Base-by-base conservation (phyloP, 495 filamentous ascomycete genomes). In the Talaromyces thailandensis region DNA sequence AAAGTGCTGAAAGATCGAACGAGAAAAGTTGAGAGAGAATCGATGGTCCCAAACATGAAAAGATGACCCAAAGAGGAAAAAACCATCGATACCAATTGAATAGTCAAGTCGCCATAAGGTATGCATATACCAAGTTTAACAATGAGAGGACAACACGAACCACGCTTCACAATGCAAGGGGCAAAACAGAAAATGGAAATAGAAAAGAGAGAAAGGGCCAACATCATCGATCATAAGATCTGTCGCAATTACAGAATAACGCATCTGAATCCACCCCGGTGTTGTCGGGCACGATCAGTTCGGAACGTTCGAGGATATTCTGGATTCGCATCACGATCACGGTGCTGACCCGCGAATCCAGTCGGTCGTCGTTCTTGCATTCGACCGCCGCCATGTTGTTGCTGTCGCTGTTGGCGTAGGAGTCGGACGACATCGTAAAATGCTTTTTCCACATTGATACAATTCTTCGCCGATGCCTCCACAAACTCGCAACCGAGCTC, bases 401-500 rank as follows among this genome's bases (percentile, higher is more conserved):
- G 77, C 73, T 91, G 86, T 65, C 89, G 84, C 73, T 96, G 93
- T 64, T 86, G 83, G 63, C 93, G 86, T 61, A 98, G 77, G 68
- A 92, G 88, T 62, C 95, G 82, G 24, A 98, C 94, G 12, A 98
- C 95, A 67, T 98, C 94, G 75, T 96, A 97, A 71, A 98, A 98
- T 2, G 94, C 95, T 79, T 93, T 96, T 71, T 98, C 94, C 26
- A 98, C 94, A 69, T 98, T 98, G 78, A 97, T 91, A 79, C 94
- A 97, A 70, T 96, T 96, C 79, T 98, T 97, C n/a, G 94, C 94
- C 14, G 93, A 97, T 5, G 94, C 94, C 73, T 98, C 94, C 62
- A 98, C 93, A 68, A 98, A 98, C 63, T 98, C 94, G 74, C 94
- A 98, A 57, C 90, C 91, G 37, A 98, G 80, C 69, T 96, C 91